These are phyloP conservation scores for Mrakia hoshinonis DNA, from an alignment of 768 basidiomycete species.

Conservation along the genomic window DNA sequence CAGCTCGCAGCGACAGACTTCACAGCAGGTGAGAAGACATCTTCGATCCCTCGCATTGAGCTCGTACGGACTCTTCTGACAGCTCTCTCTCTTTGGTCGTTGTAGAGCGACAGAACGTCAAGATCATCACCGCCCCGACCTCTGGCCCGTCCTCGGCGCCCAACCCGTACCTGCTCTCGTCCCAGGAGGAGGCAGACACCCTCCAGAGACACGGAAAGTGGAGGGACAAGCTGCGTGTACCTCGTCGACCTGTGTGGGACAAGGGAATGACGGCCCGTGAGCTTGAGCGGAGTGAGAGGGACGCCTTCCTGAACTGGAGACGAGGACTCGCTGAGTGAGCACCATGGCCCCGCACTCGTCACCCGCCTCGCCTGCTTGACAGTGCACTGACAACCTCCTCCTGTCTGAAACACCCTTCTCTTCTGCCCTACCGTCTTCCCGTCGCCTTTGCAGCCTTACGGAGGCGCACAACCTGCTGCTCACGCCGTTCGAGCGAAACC, in stretches of 20 bases:
- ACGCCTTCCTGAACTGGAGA: slow-evolving; percentile 86
- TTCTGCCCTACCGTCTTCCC: not conserved
- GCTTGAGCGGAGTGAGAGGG: slow-evolving; percentile 80
- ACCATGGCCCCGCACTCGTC: not conserved
- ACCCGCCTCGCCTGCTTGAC: not conserved
- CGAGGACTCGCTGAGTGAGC: slow-evolving; percentile 81
- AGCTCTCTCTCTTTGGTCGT: too few relatives aligned
- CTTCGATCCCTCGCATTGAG: not conserved
- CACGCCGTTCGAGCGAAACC: slow-evolving; percentile 91
- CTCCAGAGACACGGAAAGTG: slow-evolving; percentile 66
- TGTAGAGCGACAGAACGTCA: slow-evolving; percentile 43
- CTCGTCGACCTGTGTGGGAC: slow-evolving; percentile 81
- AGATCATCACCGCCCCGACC: slow-evolving; percentile 40
- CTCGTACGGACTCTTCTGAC: not conserved
- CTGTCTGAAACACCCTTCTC: not conserved
- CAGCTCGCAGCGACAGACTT: slow-evolving; percentile 92
- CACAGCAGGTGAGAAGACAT: slow-evolving; percentile 62
- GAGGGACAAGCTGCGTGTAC: slow-evolving; percentile 68
- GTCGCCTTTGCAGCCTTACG: slow-evolving; percentile 8
- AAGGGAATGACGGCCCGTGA: slow-evolving; percentile 65
- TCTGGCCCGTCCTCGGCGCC: slow-evolving; percentile 32
- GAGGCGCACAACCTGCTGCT: slow-evolving; percentile 60
- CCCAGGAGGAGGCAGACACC: slow-evolving; percentile 69
- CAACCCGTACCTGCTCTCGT: slow-evolving; percentile 78
- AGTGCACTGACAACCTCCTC: not conserved